Percentiles rank a stretch among this genome's conserved stretches.
Conservation (phyloP, 2,329 filamentous ascomycete genomes). For the Hymenoscyphus infarciens region DNA sequence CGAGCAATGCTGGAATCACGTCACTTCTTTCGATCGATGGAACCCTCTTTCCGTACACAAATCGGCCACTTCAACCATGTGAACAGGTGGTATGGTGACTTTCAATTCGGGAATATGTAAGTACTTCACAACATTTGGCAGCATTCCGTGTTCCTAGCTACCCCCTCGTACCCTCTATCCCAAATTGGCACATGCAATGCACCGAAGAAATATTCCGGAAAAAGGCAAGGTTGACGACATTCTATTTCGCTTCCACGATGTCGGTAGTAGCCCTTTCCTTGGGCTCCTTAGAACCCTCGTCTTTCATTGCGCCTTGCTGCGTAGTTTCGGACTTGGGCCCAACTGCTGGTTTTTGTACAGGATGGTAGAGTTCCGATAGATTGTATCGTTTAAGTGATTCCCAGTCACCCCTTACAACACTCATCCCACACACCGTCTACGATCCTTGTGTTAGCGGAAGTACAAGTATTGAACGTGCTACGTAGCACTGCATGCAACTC, state of each 20-base stretch:
- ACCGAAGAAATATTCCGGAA: background rate
- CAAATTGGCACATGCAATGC: background rate
- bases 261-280: slow-evolving; percentile 12
- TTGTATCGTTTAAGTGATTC: slow-evolving; percentile 75
- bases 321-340: slow-evolving; percentile 14
- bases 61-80: too few relatives aligned
- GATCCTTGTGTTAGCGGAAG: slow-evolving; percentile 21
- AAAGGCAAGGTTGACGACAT: background rate
- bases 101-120: background rate
- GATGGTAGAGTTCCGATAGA: slow-evolving; percentile 66
- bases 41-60: too few relatives aligned
- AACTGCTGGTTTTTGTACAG: slow-evolving; percentile 15
- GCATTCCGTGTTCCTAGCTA: too few relatives aligned
- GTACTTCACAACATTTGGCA: background rate
- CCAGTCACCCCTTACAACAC: slow-evolving; percentile 68
- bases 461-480: slow-evolving; percentile 14
- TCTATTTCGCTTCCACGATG: slow-evolving; percentile 10
- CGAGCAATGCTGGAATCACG: too few relatives aligned
- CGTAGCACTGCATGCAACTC: slow-evolving; percentile 18
- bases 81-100: too few relatives aligned
- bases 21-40: too few relatives aligned
- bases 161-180: background rate
- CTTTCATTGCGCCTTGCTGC: slow-evolving; percentile 25
- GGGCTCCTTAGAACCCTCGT: slow-evolving; percentile 19
- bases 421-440: slow-evolving; percentile 73